These are phyloP conservation scores for Clausena lansium DNA, from an alignment of 345 rosid species.

Conservation along the genomic window DNA sequence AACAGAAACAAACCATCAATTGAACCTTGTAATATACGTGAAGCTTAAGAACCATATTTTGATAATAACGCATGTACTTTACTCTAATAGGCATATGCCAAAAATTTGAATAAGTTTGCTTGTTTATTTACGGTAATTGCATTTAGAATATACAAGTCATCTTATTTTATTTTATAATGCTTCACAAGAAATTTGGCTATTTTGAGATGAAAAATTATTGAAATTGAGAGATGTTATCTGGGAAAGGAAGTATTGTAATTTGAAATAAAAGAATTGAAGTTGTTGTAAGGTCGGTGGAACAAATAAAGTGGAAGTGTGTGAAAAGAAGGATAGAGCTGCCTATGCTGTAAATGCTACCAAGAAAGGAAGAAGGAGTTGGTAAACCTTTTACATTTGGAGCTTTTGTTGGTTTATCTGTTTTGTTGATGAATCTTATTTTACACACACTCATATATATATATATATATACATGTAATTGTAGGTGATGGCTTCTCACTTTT, in stretches of 20 bases:
- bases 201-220: no score
- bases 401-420: background rate
- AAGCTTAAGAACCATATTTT: no score
- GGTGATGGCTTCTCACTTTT: constrained; percentile 32
- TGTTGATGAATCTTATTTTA: background rate
- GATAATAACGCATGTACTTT: no score
- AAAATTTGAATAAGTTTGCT: background rate
- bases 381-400: background rate
- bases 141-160: background rate
- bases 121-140: background rate
- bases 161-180: no score
- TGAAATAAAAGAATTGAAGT: background rate
- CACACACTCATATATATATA: no score
- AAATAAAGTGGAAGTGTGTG: constrained; percentile 30
- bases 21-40: background rate
- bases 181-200: no score
- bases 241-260: background rate
- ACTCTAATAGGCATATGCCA: background rate
- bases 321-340: constrained; percentile 29
- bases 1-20: background rate
- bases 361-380: constrained; percentile 28
- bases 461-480: background rate
- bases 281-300: constrained; percentile 29
- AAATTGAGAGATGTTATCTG: no score
- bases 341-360: constrained; percentile 33